Evolutionary conservation across 148 eudicot genomes (phyloP), one percentile per base, ranked within the genome.

Genomic region (Nepenthes mirabilis): DNA sequence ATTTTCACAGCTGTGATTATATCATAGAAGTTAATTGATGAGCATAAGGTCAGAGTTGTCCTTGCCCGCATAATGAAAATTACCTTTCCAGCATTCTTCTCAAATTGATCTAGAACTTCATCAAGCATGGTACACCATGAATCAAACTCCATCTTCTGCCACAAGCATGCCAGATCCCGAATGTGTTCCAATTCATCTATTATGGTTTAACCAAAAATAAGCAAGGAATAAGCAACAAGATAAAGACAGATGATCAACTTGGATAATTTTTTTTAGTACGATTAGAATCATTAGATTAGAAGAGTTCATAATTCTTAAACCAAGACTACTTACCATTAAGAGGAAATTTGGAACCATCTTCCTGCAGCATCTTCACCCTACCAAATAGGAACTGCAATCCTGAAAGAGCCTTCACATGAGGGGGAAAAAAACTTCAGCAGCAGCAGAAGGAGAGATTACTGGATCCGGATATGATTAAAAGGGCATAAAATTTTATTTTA

Each of bases 31-130:
- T 4, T 40, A 40, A 40, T 40, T 40, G 4, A 40, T 40, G 1
- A 40, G 45, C 45, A 40, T 7, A 34, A n/a, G 54, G 49, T 66
- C 3, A 36, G 37, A 64, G 60, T 47, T 40, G 54, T 12, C 37
- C 6, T 1, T 14, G 32, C 45, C 11, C 14, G n/a, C 6, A 61
- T 55, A 33, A 56, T 47, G 66, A 49, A 1, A 32, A 56, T 59
- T 78, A 87, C 97, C 94, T 80, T 86, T 45, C 68, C 85, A 60
- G 97, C 99, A 83, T 94, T 94, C 52, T 57, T 78, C 68, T 89
- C 99, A 75, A 86, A 80, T 52, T 87, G 97, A 55, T 56, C 61
- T 68, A 73, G 77, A 70, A 82, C 90, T 62, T 89, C 99, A 67
- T 84, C 80, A 23, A 94, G 90, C 80, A 84, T 72, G 37, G 81